Evolutionary conservation across 202 grass and related monocot genomes (phyloP).

Genomic region (Setaria italica): DNA sequence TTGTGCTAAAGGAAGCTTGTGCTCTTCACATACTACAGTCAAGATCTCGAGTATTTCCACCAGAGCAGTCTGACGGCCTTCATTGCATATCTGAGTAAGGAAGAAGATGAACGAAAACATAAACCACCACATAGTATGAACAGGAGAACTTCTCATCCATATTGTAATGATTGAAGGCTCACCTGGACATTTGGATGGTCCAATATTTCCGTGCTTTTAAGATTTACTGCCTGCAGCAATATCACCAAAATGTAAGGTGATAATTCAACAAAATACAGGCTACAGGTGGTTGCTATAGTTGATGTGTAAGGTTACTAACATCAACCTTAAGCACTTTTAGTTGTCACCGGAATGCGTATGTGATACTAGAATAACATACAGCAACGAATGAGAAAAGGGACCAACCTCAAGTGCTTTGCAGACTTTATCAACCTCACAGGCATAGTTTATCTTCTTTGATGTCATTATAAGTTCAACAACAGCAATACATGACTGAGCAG

Average conservation of each 20-base stretch:
- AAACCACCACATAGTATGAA: slow-evolving; percentile 29
- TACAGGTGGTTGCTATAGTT: slow-evolving; percentile 13
- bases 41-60: slow-evolving; percentile 89
- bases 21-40: slow-evolving; percentile 81
- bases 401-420: slow-evolving; percentile 98
- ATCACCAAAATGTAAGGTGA: slow-evolving; percentile 21
- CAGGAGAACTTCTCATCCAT: background rate
- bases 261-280: slow-evolving; percentile 9
- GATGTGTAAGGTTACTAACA: slow-evolving; percentile 6
- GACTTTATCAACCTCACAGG: slow-evolving; percentile 87
- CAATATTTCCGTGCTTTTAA: slow-evolving; percentile 89
- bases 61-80: slow-evolving; percentile 89
- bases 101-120: slow-evolving; percentile 33
- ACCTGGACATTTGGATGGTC: slow-evolving; percentile 88
- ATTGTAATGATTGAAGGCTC: slow-evolving; percentile 29
- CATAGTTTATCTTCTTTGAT: slow-evolving; percentile 92
- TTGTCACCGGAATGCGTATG: slow-evolving; percentile 29
- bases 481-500: slow-evolving; percentile 73
- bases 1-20: slow-evolving; percentile 92
- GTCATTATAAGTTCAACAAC: slow-evolving; percentile 99
- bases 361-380: slow-evolving; percentile 22
- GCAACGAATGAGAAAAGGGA: slow-evolving; percentile 16
- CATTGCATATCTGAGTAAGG: slow-evolving; percentile 85
- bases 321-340: slow-evolving; percentile 20
- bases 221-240: slow-evolving; percentile 83